Evolutionary conservation across 106 monocot species (phyloP), one percentile per base, ranked within the genome.

Genomic region (Dendrobium officinale): DNA sequence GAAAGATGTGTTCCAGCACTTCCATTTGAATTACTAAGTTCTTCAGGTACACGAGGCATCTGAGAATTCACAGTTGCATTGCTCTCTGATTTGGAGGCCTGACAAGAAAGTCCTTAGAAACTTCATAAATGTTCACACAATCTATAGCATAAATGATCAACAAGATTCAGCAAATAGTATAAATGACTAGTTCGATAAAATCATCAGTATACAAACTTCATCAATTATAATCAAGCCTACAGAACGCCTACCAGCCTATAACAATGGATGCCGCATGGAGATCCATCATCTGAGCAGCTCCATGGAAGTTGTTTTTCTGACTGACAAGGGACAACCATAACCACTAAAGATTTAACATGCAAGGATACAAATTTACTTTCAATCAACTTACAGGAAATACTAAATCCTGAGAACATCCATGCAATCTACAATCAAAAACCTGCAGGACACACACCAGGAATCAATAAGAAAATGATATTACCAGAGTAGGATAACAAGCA

Each of bases 361-460:
- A 43, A 5, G 48, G 13, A 24, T 27, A 76, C 76, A 76, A 76
- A 16, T 78, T 20, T 24, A 77, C 17, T 70, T 82, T 45, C 49
- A 10, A 77, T 29, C 59, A 85, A 93, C 97, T 87, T 91, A 98
- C 98, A 82, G 98, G 95, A 84, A 91, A 98, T 47, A 98, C 90
- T 78, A 98, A 85, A 87, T 98, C 98, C 80, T 98, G 98, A 77
- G 98, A 98, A 85, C 98, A 98, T 75, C 98, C 98, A 82, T 98
- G 98, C 56, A 95, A 43, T 88, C 92, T 95, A 80, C 98, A 98
- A 88, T 98, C 98, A 86, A 95, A 98, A 72, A 98, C 98, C 98
- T 98, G 81, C 66, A 77, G 67, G 31, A 77, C 72, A 6, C 9
- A 70, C 18, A 15, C 42, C 80, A 19, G 49, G 79, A 73, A 26